Evolutionary conservation across 768 basidiomycete species (phyloP), one percentile per base, ranked within the genome.

Genomic region (Suillus placidus): DNA sequence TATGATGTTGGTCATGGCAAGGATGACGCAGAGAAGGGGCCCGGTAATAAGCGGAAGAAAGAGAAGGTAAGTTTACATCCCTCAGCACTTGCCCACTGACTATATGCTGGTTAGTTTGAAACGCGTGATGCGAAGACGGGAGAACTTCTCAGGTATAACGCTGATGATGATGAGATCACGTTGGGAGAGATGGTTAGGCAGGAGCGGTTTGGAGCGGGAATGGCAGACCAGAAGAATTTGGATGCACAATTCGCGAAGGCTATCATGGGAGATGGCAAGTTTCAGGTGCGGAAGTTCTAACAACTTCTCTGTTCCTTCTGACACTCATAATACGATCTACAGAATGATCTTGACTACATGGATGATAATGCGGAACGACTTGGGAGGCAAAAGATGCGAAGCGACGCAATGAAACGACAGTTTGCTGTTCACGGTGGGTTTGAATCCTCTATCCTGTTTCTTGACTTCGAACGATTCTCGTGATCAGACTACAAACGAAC

Each of bases 361-460:
- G 97, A 99, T 69, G 97, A 99, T 68, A 97, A 98, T 74, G 95
- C 95, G 0, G 97, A 97, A 72, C 90, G 89, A 69, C 83, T 99
- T 0, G 94, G 93, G 45, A 83, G 96, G 64, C 89, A 94, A 77
- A 99, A 97, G 79, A 95, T 98, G 93, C 92, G 95, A 61, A 88
- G 90, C 5, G 97, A 99, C 72, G 94, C 91, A 26, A 94, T 97
- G 91, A 99, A 95, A 76, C 87, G 96, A 54, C 93, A 95, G 70
- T 99, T 98, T 76, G 97, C 97, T 14, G 93, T 99, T 68, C 88
- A 98, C 65, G 96, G 95, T 94, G 67, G 45, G 84, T 74, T 6
- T 51, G 30, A 4, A 57, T 32, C 10, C 40, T 55, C 64, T 34
- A 42, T 37, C 30, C 23, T 10, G 18, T 10, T 32, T 62, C 35